Conservation (phyloP, 148 eudicot species). For the Oxyria digyna region DNA sequence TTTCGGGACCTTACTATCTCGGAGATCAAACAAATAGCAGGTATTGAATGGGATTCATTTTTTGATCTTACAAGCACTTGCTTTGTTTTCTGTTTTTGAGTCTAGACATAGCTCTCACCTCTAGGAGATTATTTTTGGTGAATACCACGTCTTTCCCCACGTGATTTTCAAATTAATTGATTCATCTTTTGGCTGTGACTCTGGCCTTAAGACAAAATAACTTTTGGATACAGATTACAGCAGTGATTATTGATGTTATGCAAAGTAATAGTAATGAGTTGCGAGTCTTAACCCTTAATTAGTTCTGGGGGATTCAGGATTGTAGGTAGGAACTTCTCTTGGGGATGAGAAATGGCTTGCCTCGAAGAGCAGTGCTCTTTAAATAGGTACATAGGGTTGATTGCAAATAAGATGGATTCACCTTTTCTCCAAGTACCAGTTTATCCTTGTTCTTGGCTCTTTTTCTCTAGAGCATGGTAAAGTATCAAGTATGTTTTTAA, state of each 20-base stretch:
- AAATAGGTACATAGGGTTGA: background rate
- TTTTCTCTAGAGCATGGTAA: background rate
- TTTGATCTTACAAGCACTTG: background rate
- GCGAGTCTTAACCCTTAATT: background rate
- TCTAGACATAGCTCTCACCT: background rate
- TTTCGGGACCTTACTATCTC: slow-evolving; percentile 66
- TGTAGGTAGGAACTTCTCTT: background rate
- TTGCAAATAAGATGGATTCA: background rate
- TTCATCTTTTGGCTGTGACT: background rate
- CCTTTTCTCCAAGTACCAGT: background rate
- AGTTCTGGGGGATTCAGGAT: background rate
- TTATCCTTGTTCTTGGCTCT: background rate
- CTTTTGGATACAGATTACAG: background rate
- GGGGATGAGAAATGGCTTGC: background rate
- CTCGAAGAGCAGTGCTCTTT: background rate
- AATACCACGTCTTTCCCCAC: background rate
- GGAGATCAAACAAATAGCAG: slow-evolving; percentile 97
- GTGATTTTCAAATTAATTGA: background rate
- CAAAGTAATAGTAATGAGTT: background rate
- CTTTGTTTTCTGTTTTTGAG: background rate
- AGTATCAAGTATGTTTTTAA: background rate
- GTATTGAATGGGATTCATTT: slow-evolving; percentile 17
- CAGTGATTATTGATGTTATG: background rate
- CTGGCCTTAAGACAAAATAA: too few relatives aligned
- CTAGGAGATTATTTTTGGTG: background rate